Base-by-base conservation (phyloP, 2,329 filamentous ascomycete genomes). In the Diaporthe ilicicola region DNA sequence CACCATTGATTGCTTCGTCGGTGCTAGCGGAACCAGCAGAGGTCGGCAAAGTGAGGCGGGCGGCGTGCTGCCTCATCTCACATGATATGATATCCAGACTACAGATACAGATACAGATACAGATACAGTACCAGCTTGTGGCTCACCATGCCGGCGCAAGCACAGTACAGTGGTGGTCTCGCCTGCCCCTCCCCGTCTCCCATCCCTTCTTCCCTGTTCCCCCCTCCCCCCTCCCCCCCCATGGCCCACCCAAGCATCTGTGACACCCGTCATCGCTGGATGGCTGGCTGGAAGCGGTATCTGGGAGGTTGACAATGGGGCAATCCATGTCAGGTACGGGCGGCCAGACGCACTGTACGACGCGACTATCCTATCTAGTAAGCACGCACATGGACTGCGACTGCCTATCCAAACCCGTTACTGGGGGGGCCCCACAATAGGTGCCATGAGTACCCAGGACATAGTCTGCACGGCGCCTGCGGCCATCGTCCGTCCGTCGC, bases 251-350 rank as follows among this genome's bases (percentile, higher is more conserved):
- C n/a, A 64, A 64, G 59, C 59, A 50, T 50, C 59, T 64, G 37
- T 55, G 65, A 55, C 64, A 54, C 48, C 37, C 64, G 50, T 32
- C 37, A 53, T 46, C 37, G 51, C 39, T 59, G 53, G 54, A 27
- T 59, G 51, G 66, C 66, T 59, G 51, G 39, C 59, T 55, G 59
- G 50, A 37, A 46, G 46, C 44, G 44, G 27, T 61, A 59, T 66
- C 69, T 54, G 34, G 34, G 53, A 62, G 46, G 19, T 71, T 42
- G 54, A 71, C 42, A 32, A 9, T 44, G 69, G 46, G 19, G 24
- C 51, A 29, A 69, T 65, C 71, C 71, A 72, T 72, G 71, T 61
- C 61, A 72, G 71, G 71, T 72, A 72, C 70, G 64, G 44, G 24
- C 46, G 64, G 54, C 46, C 24, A 54, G 55, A 32, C 54, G 34